phyloP scores from a whole-genome alignment of 208 protist species.

The Trypanosoma lewisi region DNA sequence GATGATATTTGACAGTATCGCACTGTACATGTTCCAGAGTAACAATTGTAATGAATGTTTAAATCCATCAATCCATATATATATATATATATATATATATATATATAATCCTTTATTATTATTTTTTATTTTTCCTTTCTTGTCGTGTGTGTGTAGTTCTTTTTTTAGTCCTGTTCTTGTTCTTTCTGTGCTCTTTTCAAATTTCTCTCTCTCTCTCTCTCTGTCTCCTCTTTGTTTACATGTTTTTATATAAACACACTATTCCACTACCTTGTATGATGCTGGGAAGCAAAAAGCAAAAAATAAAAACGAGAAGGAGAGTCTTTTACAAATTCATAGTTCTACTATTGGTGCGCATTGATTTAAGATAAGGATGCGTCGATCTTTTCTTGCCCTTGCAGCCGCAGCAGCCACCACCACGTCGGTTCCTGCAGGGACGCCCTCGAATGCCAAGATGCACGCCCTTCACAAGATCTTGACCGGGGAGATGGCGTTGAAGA shows the following conservation, averaged over 20 bases:
- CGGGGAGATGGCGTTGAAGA: conserved; percentile 83
- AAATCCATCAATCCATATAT: too few relatives aligned
- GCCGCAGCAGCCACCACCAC: conserved; percentile 42
- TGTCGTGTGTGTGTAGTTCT: conserved; percentile 1
- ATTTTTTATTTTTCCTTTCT: conserved; percentile 4
- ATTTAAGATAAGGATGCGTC: conserved; percentile 56
- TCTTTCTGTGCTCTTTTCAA: too few relatives aligned
- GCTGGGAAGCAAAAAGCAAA: not conserved
- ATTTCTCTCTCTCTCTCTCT: not conserved
- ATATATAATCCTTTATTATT: conserved; percentile 1
- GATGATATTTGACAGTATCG: too few relatives aligned
- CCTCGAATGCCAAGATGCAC: conserved; percentile 65
- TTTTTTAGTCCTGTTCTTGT: too few relatives aligned
- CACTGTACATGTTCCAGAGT: too few relatives aligned
- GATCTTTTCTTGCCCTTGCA: conserved; percentile 37
- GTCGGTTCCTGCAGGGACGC: conserved; percentile 26
- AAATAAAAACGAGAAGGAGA: not conserved
- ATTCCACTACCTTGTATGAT: too few relatives aligned
- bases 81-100: too few relatives aligned
- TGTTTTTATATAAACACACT: too few relatives aligned
- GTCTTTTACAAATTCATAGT: too few relatives aligned
- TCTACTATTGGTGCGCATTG: too few relatives aligned
- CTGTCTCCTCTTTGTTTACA: too few relatives aligned
- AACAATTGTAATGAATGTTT: too few relatives aligned
- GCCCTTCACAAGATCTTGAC: conserved; percentile 84